phyloP scores from a whole-genome alignment of 257 asterid genomes.

The Solanum megistacrolobum region DNA sequence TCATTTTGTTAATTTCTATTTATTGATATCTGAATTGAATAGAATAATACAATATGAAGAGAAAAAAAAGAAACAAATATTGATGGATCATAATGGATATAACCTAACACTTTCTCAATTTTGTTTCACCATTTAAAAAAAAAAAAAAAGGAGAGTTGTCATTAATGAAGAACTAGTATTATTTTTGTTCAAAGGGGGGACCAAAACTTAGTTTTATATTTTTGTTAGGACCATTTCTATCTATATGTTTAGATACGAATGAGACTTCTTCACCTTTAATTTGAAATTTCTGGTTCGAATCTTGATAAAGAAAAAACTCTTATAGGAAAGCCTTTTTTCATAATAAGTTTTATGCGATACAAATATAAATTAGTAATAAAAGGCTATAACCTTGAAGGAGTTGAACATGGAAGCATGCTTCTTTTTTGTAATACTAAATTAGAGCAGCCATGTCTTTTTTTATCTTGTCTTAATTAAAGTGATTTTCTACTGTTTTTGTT shows the following conservation, averaged over 20 bases:
- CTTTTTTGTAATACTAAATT: neutral
- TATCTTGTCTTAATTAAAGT: neutral
- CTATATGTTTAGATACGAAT: neutral
- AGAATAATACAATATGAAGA: neutral
- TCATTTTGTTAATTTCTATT: neutral
- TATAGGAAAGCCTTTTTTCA: accelerated
- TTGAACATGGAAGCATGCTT: conserved; percentile 12
- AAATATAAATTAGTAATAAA: neutral
- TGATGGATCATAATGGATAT: neutral
- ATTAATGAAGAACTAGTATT: neutral
- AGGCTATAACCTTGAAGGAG: neutral
- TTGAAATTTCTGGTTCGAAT: neutral
- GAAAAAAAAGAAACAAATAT: neutral
- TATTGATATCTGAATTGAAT: neutral
- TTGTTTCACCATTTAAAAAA: neutral
- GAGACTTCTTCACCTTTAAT: neutral
- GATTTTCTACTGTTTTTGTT: neutral
- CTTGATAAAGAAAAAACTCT: accelerated
- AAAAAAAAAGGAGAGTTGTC: neutral
- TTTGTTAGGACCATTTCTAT: neutral
- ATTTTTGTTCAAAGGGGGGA: neutral
- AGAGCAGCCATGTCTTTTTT: neutral
- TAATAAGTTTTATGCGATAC: too few species aligned
- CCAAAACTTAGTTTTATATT: neutral
- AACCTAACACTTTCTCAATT: neutral